Evolutionary conservation across 2,329 filamentous ascomycete genomes (phyloP).

Genomic region (Cladophialophora immunda): DNA sequence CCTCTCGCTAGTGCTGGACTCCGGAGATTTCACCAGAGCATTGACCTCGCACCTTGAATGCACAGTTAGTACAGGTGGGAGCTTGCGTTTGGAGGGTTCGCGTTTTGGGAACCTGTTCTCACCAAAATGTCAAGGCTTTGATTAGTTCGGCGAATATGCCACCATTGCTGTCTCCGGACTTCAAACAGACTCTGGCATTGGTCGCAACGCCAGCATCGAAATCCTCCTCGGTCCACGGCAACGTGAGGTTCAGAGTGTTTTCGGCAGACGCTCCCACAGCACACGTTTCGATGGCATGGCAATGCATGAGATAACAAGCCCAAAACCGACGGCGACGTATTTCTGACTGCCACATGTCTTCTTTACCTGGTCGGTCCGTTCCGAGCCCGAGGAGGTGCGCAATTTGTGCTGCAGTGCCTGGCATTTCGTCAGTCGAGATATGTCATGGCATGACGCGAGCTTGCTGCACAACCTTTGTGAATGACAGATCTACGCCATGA

Average conservation of each 20-base stretch:
- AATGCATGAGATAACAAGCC: slow-evolving; percentile 32
- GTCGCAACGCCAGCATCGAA: slow-evolving; percentile 14
- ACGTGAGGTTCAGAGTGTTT: not conserved
- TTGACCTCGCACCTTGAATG: slow-evolving; percentile 16
- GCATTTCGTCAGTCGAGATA: not conserved
- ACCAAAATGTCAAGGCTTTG: slow-evolving; percentile 27
- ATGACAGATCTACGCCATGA: slow-evolving; percentile 28
- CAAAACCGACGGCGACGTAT: slow-evolving; percentile 28
- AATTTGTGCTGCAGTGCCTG: slow-evolving; percentile 25
- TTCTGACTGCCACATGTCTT: slow-evolving; percentile 18
- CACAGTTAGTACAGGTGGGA: not conserved
- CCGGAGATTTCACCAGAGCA: slow-evolving; percentile 19
- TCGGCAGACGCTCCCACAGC: slow-evolving; percentile 4
- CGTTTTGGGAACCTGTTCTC: not conserved
- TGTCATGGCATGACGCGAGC: not conserved
- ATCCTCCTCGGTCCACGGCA: slow-evolving; percentile 28
- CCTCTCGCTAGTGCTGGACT: slow-evolving; percentile 15
- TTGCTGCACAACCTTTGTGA: slow-evolving; percentile 27
- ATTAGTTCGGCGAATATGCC: slow-evolving; percentile 27
- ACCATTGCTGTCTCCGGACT: slow-evolving; percentile 16
- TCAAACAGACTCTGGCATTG: slow-evolving; percentile 4
- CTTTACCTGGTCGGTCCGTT: slow-evolving; percentile 1
- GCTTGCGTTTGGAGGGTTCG: not conserved
- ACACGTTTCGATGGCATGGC: slow-evolving; percentile 16
- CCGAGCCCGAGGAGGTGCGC: slow-evolving; percentile 24